These are phyloP conservation scores for Acanthochlamys bracteata DNA, from an alignment of 106 monocot species.

Conservation along the genomic window DNA sequence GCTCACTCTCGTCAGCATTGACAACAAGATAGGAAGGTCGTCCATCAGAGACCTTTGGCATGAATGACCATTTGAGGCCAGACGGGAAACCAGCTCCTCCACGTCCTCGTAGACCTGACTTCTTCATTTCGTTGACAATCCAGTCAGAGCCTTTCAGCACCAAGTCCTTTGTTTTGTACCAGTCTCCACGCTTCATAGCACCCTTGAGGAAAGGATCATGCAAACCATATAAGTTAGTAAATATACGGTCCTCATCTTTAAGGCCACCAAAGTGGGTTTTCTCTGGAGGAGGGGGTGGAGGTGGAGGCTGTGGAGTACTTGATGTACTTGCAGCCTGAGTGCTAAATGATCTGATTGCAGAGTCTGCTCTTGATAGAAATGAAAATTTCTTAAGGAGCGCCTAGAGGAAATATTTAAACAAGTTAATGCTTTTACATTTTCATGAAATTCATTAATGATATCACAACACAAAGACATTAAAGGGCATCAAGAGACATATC, in stretches of 20 bases:
- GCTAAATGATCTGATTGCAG: conserved; percentile 23
- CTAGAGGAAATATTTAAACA: no score
- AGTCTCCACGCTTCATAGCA: conserved; percentile 64
- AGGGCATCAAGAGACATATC: no score
- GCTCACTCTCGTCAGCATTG: conserved; percentile 75
- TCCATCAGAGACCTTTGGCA: conserved; percentile 71
- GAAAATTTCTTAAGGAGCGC: not conserved
- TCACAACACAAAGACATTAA: no score
- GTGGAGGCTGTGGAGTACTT: conserved; percentile 23
- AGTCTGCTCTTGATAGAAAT: not conserved
- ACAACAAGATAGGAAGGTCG: conserved; percentile 73
- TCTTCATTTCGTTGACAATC: conserved; percentile 72
- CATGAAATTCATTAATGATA: no score
- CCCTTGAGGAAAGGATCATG: conserved; percentile 73
- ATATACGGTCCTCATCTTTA: conserved; percentile 58
- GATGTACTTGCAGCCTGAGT: conserved; percentile 34
- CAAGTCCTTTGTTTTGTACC: conserved; percentile 57
- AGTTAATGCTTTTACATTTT: no score
- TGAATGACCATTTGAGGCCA: conserved; percentile 69
- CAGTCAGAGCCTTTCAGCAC: conserved; percentile 56
- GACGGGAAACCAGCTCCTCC: conserved; percentile 72
- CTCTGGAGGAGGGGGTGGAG: conserved; percentile 55
- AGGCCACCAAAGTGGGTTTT: conserved; percentile 62
- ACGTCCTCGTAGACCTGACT: conserved; percentile 57
- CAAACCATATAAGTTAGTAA: conserved; percentile 60